Base-by-base conservation (phyloP, 257 asterid genomes). In the Lithospermum erythrorhizon region DNA sequence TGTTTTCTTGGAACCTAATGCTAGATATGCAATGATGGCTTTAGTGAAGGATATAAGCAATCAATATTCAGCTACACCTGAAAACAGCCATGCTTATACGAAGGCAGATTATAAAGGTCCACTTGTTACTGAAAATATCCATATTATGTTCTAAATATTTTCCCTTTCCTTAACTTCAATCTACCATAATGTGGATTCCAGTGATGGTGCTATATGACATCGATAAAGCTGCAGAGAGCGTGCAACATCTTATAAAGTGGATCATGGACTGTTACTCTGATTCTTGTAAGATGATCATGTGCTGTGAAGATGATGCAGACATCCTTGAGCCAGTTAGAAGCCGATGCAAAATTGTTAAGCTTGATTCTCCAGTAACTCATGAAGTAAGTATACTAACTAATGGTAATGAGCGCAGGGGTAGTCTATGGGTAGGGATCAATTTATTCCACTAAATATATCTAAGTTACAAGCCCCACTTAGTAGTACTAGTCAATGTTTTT, bases 181-280 rank as follows among this genome's bases (percentile, higher is more conserved):
- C 30, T 53, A 54, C 27, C 9, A 4, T 21, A 6, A 14, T 37
- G 7, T 58, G 10, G 24, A 23, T 54, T 75, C 53, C 90, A 88
- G 96, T 79, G 57, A 51, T 88, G 66, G 88, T 86, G 69, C 90
- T 88, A 19, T 80, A 81, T 62, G 85, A 83, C 47, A 85, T 86
- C 48, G 96, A 88, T 70, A 86, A 83, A 79, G 85, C 96, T 1
- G 71, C 81, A n/a, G 90, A 82, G 75, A 86, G 81, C 76, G 73
- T 88, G 58, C 95, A 83, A 17, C 96, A 86, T 72, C 72, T 88
- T 0, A 69, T 86, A 59, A 86, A 88, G 74, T 88, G 96, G 96
- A 83, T 82, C 58, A 86, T 86, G 84, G 96, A 88, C 69, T 79
- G 95, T 62, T 86, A 86, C 69, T 72, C 96, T 1, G 94, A 88